Evolutionary conservation across 768 basidiomycete species (phyloP).

Genomic region (Holtermanniella nyarrowii): DNA sequence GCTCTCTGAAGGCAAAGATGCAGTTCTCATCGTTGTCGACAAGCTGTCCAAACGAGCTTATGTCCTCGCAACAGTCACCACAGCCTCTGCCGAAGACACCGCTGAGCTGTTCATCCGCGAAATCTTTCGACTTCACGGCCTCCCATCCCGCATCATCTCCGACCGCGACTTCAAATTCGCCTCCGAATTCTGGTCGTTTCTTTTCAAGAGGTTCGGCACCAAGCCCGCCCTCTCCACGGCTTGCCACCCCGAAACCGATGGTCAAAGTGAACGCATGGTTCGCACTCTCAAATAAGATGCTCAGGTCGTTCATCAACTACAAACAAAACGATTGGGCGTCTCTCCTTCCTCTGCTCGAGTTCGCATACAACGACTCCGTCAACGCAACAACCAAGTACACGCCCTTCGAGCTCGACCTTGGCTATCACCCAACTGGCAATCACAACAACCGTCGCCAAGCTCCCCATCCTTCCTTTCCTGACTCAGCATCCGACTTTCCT

Average conservation of each 20-base stretch:
- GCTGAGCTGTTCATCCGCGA: too few relatives aligned
- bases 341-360: slow-evolving; percentile 38
- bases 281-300: slow-evolving; percentile 44
- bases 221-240: slow-evolving; percentile 41
- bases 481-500: too few relatives aligned
- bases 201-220: too few relatives aligned
- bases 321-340: slow-evolving; percentile 41
- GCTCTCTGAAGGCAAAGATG: too few relatives aligned
- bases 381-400: slow-evolving; percentile 27
- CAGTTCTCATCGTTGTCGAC: too few relatives aligned
- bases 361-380: slow-evolving; percentile 38
- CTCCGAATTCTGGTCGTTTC: slow-evolving; percentile 39
- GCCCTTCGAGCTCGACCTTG: too few relatives aligned
- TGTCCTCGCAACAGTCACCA: too few relatives aligned
- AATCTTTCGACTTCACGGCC: slow-evolving; percentile 21
- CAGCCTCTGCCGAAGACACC: too few relatives aligned
- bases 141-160: slow-evolving; percentile 25
- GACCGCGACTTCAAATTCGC: slow-evolving; percentile 31
- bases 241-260: slow-evolving; percentile 46
- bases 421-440: too few relatives aligned
- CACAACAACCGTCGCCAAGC: too few relatives aligned
- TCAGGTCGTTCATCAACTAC: slow-evolving; percentile 34
- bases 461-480: too few relatives aligned
- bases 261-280: slow-evolving; percentile 44
- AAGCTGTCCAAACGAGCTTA: too few relatives aligned